Base-by-base conservation (phyloP, 805 yeast genomes). In the Phaffomyces opuntiae region DNA sequence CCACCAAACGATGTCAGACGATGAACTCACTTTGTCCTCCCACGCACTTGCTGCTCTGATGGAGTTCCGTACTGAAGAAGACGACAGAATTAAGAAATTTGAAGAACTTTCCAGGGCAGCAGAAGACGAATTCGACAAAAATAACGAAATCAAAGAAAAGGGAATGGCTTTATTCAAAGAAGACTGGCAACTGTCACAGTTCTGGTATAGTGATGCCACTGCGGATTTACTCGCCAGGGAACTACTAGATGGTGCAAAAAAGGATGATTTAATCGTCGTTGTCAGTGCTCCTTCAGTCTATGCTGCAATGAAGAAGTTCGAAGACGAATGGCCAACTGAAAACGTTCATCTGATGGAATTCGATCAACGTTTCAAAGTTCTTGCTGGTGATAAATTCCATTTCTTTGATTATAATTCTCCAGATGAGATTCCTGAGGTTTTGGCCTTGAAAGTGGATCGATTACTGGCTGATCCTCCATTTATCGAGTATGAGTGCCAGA, bases 151-250 rank as follows among this genome's bases (percentile, higher is more conserved):
- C 31, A 52, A 49, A 25, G 57, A 59, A 41, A 63, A 75, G 45
- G 76, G 80, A 19, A 90, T 90, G 64, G 87, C 82, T 44, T 71
- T 78, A 35, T 89, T 89, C 63, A 73, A 84, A 59, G 96, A 89
- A 64, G 96, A 89, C 64, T 89, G 97, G 97, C 93, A 87, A 59
- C 70, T 90, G 35, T 87, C 96, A 1, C 97, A 89, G 63, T 89
- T 89, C 66, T 89, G 97, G 60, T 89, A 87, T 59, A 68, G 74
- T 46, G 90, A 87, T 49, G 65, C 69, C 3, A 89, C 96, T 1
- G 89, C 96, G 0, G 74, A 72, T 43, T 59, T 65, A 0, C 62
- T 87, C 17, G 93, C 87, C 0, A 76, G 75, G 49, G 93, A 87
- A 8, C 67, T 88, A 37, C 63, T 88, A 13, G 86, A 81, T 33